These are phyloP conservation scores for Pestalotiopsis sp. DNA, from an alignment of 2,329 filamentous ascomycete genomes.

Conservation along the genomic window DNA sequence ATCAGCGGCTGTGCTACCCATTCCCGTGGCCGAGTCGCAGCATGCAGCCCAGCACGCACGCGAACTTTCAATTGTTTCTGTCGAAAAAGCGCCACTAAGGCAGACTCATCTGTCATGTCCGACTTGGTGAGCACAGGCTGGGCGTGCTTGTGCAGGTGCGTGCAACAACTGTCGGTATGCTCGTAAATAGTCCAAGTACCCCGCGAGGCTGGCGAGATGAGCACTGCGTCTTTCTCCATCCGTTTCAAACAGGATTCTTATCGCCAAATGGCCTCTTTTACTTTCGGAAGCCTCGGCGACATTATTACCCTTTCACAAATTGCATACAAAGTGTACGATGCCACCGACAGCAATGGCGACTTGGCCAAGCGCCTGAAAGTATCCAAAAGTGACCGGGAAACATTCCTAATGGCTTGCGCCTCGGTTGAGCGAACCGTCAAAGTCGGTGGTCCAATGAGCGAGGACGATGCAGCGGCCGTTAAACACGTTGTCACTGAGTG, in stretches of 20 bases:
- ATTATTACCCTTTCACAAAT: neutral
- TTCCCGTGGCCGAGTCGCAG: neutral
- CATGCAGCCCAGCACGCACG: neutral
- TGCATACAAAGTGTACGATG: neutral
- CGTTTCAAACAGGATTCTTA: neutral
- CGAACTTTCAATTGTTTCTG: neutral
- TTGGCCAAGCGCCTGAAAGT: neutral
- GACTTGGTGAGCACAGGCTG: too few relatives aligned
- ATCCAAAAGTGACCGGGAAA: neutral
- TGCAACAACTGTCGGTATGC: neutral
- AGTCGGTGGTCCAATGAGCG: neutral
- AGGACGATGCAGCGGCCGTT: neutral
- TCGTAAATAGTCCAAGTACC: neutral
- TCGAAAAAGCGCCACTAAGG: neutral
- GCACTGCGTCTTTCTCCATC: neutral
- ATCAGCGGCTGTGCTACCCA: neutral
- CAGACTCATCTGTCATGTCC: neutral
- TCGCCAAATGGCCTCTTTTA: neutral
- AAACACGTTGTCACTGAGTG: neutral
- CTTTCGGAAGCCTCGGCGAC: neutral
- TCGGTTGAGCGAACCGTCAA: neutral
- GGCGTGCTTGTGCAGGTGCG: neutral
- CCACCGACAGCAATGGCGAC: neutral
- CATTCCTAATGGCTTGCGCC: neutral
- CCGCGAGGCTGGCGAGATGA: neutral